Base-by-base conservation (phyloP, 2,329 filamentous ascomycete genomes). In the Aspergillus sp. region DNA sequence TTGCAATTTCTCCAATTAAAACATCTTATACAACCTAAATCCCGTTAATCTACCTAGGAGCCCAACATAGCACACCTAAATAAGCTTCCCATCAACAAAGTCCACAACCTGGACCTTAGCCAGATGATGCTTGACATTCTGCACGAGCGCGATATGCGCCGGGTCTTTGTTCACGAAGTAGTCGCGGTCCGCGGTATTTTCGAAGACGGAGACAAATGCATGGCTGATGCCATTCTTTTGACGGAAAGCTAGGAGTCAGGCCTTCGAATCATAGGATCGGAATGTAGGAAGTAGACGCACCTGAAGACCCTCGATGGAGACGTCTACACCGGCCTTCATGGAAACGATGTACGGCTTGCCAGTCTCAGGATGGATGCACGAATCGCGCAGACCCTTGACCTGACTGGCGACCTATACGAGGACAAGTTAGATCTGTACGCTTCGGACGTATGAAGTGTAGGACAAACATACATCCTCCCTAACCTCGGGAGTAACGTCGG, bases 61-160 rank as follows among this genome's bases (percentile, higher is more conserved):
- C 6, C 25, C 0, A 1, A 7, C 0, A 8, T 8, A 27, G 23
- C 23, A 32, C 2, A 32, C 4, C 5, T 50, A 50, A 10, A 32
- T 19, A 50, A 50, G n/a, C 5, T 50, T 32, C 23, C 47, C 47
- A 32, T 50, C 58, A 6, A 60, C 60, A 11, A 55, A 55, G 15
- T 55, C 53, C n/a, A 55, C 53, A 11, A 55, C 53, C 8, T 44
- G 25, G 5, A 55, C 53, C 25, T 47, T 44, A 6, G 25, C 41
- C 17, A 55, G 10, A 19, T 23, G n/a, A 27, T 30, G n/a, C 17
- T 47, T 19, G 23, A 55, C 23, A 21, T 47, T 32, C 17, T 44
- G 27, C 42, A 42, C 39, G 1, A 44, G n/a, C 13, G n/a, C 25
- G 7, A 55, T 32, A 21, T 55, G 53, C 7, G 42, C 39, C n/a